A percentile compares a stretch with the other conserved stretches of the same genome.
Conservation (phyloP, 1,284 basidiomycete genomes). For the Fomitiporia mediterranea region DNA sequence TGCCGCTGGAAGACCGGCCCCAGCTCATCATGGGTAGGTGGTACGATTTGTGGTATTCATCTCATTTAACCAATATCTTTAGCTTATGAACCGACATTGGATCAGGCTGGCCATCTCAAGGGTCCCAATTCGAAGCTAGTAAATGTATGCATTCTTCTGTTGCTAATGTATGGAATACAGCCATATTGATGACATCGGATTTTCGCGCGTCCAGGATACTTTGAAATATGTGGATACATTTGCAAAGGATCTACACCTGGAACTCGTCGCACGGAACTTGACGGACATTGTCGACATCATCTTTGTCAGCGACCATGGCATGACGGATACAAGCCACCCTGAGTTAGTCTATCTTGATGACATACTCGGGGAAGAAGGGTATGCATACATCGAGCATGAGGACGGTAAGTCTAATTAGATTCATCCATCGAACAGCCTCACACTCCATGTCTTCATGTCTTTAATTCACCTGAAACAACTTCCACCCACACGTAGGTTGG, state of each 20-base stretch:
- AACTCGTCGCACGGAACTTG: constrained; percentile 68
- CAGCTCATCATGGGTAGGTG: constrained; percentile 71
- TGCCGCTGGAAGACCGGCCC: constrained; percentile 63
- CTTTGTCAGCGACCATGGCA: constrained; percentile 91
- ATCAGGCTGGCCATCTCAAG: constrained; percentile 75
- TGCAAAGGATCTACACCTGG: constrained; percentile 59
- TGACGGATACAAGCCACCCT: constrained; percentile 80
- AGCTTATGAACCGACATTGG: constrained; percentile 76
- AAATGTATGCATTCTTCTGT: constrained; percentile 47
- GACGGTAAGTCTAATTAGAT: constrained; percentile 52
- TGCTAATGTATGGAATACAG: constrained; percentile 10
- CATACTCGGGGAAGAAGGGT: constrained; percentile 67
- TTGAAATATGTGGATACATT: constrained; percentile 71
- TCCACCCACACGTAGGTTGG: constrained; percentile 49
- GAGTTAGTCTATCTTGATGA: constrained; percentile 80
- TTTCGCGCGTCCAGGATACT: constrained; percentile 45
- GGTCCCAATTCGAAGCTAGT: constrained; percentile 74
- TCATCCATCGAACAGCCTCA: not conserved
- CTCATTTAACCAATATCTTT: constrained; percentile 7
- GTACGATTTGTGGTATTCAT: constrained; percentile 7
- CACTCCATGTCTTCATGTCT: not conserved
- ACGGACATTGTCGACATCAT: constrained; percentile 82
- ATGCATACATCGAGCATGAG: constrained; percentile 57
- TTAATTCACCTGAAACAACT: not conserved
- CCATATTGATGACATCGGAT: not conserved